phyloP scores from a whole-genome alignment of 1,284 basidiomycete genomes.

The Leucoagaricus sp. region DNA sequence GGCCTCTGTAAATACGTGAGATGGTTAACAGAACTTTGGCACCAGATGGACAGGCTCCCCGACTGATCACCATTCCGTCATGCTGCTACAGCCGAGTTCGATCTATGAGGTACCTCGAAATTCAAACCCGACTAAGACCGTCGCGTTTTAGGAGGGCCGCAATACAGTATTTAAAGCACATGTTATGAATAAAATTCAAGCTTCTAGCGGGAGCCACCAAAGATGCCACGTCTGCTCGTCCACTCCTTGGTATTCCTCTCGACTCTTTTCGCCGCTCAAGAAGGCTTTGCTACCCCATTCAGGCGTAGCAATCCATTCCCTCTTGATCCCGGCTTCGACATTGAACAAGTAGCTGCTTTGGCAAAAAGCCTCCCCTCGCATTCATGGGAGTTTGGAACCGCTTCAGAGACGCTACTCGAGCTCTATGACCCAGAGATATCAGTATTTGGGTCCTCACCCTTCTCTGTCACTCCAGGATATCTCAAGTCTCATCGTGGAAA shows the following conservation, averaged over 20 bases:
- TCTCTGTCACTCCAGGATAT: conserved; percentile 30
- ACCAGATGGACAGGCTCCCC: too few species aligned
- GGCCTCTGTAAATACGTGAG: too few species aligned
- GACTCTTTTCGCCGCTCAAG: neutral
- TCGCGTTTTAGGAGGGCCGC: too few species aligned
- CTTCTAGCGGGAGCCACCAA: too few species aligned
- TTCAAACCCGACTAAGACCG: too few species aligned
- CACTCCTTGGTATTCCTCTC: neutral
- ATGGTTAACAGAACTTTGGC: too few species aligned
- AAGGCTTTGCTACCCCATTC: neutral
- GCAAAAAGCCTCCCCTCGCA: conserved; percentile 38
- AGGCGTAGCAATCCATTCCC: conserved; percentile 24
- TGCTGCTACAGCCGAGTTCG: too few species aligned
- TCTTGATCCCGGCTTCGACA: conserved; percentile 41
- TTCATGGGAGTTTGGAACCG: conserved; percentile 48
- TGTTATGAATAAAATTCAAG: too few species aligned
- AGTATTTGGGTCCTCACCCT: conserved; percentile 38
- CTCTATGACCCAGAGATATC: conserved; percentile 39
- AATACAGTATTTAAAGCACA: too few species aligned
- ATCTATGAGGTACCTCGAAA: too few species aligned
- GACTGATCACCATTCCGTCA: too few species aligned
- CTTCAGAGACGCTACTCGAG: conserved; percentile 42
- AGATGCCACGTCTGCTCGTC: neutral
- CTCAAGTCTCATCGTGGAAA: conserved; percentile 10
- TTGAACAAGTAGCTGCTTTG: conserved; percentile 33